phyloP scores from a whole-genome alignment of 108 stramenopile species.

The Cyclotella cryptica region DNA sequence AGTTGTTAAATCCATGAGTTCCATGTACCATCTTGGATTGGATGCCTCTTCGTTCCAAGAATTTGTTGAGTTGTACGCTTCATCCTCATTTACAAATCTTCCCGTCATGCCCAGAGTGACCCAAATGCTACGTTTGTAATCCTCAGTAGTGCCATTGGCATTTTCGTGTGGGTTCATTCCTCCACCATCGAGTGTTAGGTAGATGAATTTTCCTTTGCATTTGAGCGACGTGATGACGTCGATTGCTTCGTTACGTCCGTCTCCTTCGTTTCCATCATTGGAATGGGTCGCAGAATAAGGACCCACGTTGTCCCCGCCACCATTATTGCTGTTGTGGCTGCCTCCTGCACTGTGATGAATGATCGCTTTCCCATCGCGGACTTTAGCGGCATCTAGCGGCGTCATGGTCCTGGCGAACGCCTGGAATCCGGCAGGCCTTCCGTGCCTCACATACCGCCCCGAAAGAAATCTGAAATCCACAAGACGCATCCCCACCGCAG shows the following conservation, averaged over 20 bases:
- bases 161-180: background rate
- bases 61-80: constrained; percentile 7
- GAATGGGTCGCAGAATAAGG: background rate
- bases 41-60: constrained; percentile 38
- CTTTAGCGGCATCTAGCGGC: constrained; percentile 18
- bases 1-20: constrained; percentile 47
- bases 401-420: constrained; percentile 82
- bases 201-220: constrained; percentile 90
- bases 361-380: background rate
- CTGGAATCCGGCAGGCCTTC: constrained; percentile 73
- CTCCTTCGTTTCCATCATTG: constrained; percentile 17
- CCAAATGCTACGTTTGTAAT: constrained; percentile 84
- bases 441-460: constrained; percentile 76
- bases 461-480: constrained; percentile 73
- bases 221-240: constrained; percentile 74
- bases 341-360: background rate
- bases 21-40: constrained; percentile 72
- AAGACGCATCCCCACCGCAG: constrained; percentile 70
- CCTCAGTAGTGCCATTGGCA: constrained; percentile 24
- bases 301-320: constrained; percentile 4
- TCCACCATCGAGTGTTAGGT: constrained; percentile 71
- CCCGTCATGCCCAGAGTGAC: constrained; percentile 90
- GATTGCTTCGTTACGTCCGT: constrained; percentile 17
- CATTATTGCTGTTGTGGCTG: background rate
- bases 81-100: constrained; percentile 60